These are phyloP conservation scores for Puccinia horiana DNA, from an alignment of 1,284 basidiomycete genomes.

Conservation along the genomic window DNA sequence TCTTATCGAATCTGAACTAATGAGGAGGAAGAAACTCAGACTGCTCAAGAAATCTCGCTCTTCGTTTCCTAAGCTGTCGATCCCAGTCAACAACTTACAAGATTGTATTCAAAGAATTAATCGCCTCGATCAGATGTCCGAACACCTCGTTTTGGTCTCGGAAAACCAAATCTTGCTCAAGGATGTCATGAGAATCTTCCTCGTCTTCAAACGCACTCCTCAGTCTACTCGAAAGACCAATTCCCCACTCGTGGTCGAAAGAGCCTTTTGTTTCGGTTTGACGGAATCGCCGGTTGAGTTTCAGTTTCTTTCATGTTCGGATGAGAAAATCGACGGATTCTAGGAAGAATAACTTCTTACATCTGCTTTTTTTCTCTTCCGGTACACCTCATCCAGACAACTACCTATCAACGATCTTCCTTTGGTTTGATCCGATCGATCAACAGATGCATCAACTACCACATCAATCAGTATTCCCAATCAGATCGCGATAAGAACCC, in stretches of 20 bases:
- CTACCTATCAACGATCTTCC: neutral
- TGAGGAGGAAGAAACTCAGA: neutral
- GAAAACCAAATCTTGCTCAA: neutral
- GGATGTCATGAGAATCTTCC: neutral
- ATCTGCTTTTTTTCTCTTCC: neutral
- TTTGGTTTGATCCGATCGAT: conserved; percentile 2
- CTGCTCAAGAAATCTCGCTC: neutral
- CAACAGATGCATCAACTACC: neutral
- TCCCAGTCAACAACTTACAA: neutral
- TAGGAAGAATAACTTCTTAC: neutral
- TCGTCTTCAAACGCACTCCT: neutral
- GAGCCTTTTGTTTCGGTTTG: neutral
- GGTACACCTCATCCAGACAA: neutral
- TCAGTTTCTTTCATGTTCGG: neutral
- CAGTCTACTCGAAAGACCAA: neutral
- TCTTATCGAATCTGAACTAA: neutral
- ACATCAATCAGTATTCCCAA: neutral
- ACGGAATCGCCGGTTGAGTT: conserved; percentile 3
- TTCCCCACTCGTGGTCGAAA: neutral
- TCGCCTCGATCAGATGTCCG: neutral
- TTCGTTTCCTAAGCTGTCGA: neutral
- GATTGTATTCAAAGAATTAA: conserved; percentile 5
- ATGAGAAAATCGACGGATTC: neutral
- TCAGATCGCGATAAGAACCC: neutral
- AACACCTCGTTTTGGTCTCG: neutral